Evolutionary conservation across 2,329 filamentous ascomycete genomes (phyloP), one percentile per base, ranked within the genome.

Genomic region (Alternaria consortialis): DNA sequence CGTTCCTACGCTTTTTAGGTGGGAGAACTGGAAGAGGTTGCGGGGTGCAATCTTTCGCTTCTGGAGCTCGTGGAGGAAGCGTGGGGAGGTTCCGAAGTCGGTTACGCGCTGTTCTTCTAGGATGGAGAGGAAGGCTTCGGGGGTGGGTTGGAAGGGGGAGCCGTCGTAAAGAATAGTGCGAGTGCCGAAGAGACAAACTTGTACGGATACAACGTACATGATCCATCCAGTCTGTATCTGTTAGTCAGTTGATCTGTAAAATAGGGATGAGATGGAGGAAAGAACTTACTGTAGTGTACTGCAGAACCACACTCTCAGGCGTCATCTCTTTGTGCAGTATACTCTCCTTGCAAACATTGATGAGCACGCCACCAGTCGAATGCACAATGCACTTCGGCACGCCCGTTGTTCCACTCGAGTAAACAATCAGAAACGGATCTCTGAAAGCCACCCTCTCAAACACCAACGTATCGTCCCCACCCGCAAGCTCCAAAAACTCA

Each of bases 381-480:
- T 97, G 93, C 2, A 94, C 91, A 64, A 96, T 95, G 60, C 91
- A 93, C 73, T 96, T 96, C 12, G 93, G 93, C 20, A 86, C 87
- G 4, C 93, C 92, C 0, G 93, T 96, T 0, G 92, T 96, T 2
- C 92, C 92, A 1, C 89, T 91, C 0, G 90, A 87, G 72, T 93
- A 96, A 60, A 90, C 91, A 36, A 96, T 85, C 34, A 94, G 80
- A 77, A 92, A 90, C 0, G 93, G 92, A 64, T 94, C 91, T 29
- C 88, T 83, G 74, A 94, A 95, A 0, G 79, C 84, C 6, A 92
- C 80, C 39, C 88, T 84, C 39, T 85, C 84, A 60, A 93, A 89
- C 2, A 81, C 79, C 0, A 86, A 67, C 17, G 77, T 71, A 6
- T 79, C 74, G 13, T 76, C 77, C 1, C 79, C 79, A 11, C 77